Evolutionary conservation across 495 filamentous ascomycete genomes (phyloP), one percentile per base, ranked within the genome.

Genomic region (Penicillium coffeae): DNA sequence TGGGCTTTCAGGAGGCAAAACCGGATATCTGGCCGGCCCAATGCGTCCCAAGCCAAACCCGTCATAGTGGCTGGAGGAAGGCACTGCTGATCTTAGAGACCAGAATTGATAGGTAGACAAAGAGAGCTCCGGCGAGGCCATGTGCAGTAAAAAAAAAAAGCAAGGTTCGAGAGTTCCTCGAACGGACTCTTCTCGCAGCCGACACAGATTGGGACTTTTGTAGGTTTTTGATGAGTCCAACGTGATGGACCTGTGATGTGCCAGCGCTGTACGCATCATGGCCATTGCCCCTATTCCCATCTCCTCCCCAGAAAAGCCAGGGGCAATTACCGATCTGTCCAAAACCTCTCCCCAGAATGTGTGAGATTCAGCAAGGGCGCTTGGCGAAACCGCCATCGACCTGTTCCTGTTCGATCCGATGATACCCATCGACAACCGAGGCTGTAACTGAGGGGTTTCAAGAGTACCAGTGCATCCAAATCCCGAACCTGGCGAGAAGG

Each of bases 401-500:
- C 19, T 3, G 34, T 34, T 38, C 21, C 33, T 38, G 15, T 13
- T 21, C 15, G 32, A 36, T 30, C 50, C 50, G 47, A 25, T 35
- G 13, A 27, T 50, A 58, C 30, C 45, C 54, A 53, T 32, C 30
- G 33, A 30, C 55, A 58, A 38, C 50, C 50, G 55, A 36, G 33
- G 37, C 42, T 42, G 38, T 14, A 13, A 9, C 22, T 30, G 34
- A 22, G 25, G 42, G 42, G 34, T 30, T 30, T 5, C 5, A 30
- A 4, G 25, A 30, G 10, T 4, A 13, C 21, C 5, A 30, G 10
- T 4, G 10, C 21, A 36, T 37, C 42, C 54, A 52, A 50, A 50
- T 40, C 54, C 54, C 49, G 54, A 52, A 7, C 46, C 40, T 46
- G 32, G 38, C 51, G 44, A 37, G 41, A 38, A 33, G 48, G 39